Evolutionary conservation across 2,329 filamentous ascomycete genomes (phyloP).

Genomic region (Dactylellina haptotyla): DNA sequence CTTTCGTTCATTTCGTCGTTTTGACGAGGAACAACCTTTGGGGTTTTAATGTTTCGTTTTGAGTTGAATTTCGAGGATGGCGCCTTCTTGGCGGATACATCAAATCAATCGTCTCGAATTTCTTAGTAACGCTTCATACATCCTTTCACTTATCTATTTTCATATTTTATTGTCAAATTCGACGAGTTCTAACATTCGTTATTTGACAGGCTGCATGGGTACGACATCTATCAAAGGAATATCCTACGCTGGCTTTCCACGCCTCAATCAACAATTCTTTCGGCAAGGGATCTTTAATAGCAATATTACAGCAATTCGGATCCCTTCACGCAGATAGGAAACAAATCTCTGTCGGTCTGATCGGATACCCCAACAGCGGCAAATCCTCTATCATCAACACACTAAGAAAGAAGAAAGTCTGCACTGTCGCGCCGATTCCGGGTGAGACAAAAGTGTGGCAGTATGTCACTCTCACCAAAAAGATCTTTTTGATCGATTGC

Average conservation of each 20-base stretch:
- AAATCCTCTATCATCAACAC: constrained; percentile 99
- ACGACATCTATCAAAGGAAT: constrained; percentile 83
- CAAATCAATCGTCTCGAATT: constrained; percentile 73
- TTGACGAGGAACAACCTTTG: constrained; percentile 62
- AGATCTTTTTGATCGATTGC: constrained; percentile 94
- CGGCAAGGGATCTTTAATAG: constrained; percentile 92
- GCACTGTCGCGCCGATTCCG: constrained; percentile 91
- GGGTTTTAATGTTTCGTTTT: constrained; percentile 79
- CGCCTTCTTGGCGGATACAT: constrained; percentile 61
- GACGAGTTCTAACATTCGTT: constrained; percentile 24
- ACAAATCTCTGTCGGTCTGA: constrained; percentile 90
- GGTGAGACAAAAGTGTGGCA: constrained; percentile 99
- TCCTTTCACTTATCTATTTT: constrained; percentile 60
- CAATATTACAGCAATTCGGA: constrained; percentile 90
- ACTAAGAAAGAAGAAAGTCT: constrained; percentile 90
- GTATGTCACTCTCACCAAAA: constrained; percentile 93
- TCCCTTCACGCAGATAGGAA: constrained; percentile 88
- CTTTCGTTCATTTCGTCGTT: constrained; percentile 63
- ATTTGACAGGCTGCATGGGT: constrained; percentile 86
- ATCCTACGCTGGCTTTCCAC: constrained; percentile 93
- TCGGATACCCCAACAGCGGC: constrained; percentile 91
- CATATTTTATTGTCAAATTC: constrained; percentile 55
- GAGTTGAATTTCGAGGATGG: constrained; percentile 79
- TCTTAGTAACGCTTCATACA: constrained; percentile 99
- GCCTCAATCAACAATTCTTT: constrained; percentile 95